phyloP scores from a whole-genome alignment of 2,329 filamentous ascomycete species.

The Microcyclosporella mali region DNA sequence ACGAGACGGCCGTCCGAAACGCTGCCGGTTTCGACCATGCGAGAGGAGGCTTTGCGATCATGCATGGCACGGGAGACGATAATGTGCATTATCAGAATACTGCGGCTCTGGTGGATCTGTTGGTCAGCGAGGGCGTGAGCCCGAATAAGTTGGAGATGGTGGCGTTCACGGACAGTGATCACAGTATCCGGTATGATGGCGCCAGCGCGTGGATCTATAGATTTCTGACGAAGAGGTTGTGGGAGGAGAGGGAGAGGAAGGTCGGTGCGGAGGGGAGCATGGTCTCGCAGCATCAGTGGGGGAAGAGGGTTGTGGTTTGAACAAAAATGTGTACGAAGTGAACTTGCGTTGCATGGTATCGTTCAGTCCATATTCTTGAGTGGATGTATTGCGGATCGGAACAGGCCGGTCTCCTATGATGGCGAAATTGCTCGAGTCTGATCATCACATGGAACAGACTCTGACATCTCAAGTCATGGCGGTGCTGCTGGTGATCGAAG shows the following conservation, averaged over 20 bases:
- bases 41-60: conserved; percentile 54
- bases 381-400: too few species aligned
- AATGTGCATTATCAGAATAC: conserved; percentile 67
- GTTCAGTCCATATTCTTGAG: too few species aligned
- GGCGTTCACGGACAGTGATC: conserved; percentile 60
- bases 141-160: conserved; percentile 58
- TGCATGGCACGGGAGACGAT: conserved; percentile 63
- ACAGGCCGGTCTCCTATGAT: too few species aligned
- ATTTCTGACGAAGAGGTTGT: conserved; percentile 56
- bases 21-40: conserved; percentile 57
- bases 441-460: too few species aligned
- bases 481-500: too few species aligned
- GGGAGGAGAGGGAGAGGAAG: conserved; percentile 53
- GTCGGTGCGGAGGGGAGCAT: conserved; percentile 18
- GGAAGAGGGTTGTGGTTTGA: too few species aligned
- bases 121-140: conserved; percentile 54
- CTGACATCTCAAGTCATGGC: too few species aligned
- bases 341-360: too few species aligned
- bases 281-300: too few species aligned
- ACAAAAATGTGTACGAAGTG: too few species aligned
- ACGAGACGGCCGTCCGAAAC: conserved; percentile 53
- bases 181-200: conserved; percentile 55
- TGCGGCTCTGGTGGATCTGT: conserved; percentile 55
- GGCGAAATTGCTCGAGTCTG: too few species aligned
- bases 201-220: conserved; percentile 54